phyloP scores from a whole-genome alignment of 2,329 filamentous ascomycete genomes.

The Dactylellina parvicollis region DNA sequence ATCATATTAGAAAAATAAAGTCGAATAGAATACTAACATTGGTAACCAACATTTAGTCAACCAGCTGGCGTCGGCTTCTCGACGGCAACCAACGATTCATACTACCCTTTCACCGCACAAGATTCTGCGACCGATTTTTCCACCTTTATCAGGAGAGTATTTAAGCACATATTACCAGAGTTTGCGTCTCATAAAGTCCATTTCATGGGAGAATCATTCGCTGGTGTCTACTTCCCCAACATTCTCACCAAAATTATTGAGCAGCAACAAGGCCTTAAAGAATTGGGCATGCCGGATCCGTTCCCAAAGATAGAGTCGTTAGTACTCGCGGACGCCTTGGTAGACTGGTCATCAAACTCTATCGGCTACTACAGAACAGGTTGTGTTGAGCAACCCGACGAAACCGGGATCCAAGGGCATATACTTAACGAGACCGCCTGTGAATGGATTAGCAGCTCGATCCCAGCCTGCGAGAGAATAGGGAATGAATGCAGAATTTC shows the following conservation, averaged over 20 bases:
- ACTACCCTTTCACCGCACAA: constrained; percentile 31
- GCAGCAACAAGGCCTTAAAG: constrained; percentile 23
- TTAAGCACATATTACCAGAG: constrained; percentile 39
- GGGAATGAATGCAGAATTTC: constrained; percentile 34
- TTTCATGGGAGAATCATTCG: constrained; percentile 46
- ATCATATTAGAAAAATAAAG: not conserved
- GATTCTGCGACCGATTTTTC: constrained; percentile 35
- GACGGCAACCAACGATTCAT: constrained; percentile 24
- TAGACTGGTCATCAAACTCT: constrained; percentile 35
- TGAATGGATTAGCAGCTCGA: constrained; percentile 11
- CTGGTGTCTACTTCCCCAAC: constrained; percentile 31
- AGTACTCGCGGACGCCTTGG: constrained; percentile 32
- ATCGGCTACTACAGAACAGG: constrained; percentile 23
- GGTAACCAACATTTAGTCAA: constrained; percentile 6
- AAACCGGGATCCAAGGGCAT: constrained; percentile 31
- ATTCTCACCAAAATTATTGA: constrained; percentile 41
- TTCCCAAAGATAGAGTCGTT: constrained; percentile 33
- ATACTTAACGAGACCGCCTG: constrained; percentile 35
- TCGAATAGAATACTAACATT: not conserved
- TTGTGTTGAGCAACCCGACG: constrained; percentile 31
- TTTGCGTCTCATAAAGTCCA: constrained; percentile 36
- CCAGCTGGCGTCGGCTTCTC: constrained; percentile 43
- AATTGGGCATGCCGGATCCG: constrained; percentile 33
- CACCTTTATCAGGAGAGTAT: constrained; percentile 33
- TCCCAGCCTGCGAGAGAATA: constrained; percentile 24